phyloP scores from a whole-genome alignment of 2,329 filamentous ascomycete species.

The Samsoniella hepiali region DNA sequence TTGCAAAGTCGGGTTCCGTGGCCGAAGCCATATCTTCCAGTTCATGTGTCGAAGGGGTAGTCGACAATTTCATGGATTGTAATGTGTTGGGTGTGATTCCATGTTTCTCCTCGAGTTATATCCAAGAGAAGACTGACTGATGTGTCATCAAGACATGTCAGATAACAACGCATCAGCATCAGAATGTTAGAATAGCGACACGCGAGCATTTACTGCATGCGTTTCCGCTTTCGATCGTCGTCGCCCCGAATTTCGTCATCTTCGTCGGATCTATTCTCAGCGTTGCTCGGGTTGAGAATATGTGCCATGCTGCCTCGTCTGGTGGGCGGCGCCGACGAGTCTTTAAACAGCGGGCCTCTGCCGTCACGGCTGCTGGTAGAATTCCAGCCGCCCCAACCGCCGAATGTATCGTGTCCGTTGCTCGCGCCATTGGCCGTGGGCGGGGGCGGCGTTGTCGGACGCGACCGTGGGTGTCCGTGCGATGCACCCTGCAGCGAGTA shows the following conservation, averaged over 20 bases:
- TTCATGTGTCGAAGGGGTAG: neutral
- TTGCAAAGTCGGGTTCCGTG: conserved; percentile 14
- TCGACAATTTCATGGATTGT: neutral
- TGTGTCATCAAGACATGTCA: too few relatives aligned
- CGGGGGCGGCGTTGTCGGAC: conserved; percentile 51
- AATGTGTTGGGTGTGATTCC: too few relatives aligned
- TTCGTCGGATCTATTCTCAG: conserved; percentile 53
- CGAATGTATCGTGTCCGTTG: conserved; percentile 44
- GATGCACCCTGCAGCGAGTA: conserved; percentile 49
- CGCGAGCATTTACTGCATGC: conserved; percentile 42
- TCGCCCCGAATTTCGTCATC: conserved; percentile 54
- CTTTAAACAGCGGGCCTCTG: conserved; percentile 49
- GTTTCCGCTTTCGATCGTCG: conserved; percentile 60
- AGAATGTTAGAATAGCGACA: neutral
- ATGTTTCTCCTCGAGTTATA: too few relatives aligned
- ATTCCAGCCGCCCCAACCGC: conserved; percentile 56
- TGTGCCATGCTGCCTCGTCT: conserved; percentile 60
- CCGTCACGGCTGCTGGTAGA: conserved; percentile 47
- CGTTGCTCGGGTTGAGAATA: conserved; percentile 59
- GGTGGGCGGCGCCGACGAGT: conserved; percentile 55
- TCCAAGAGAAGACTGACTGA: too few relatives aligned
- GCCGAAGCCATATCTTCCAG: neutral
- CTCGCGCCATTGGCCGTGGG: conserved; percentile 46
- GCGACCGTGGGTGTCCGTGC: conserved; percentile 45
- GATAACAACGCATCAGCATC: too few relatives aligned